Evolutionary conservation across 1,284 basidiomycete species (phyloP), one percentile per base, ranked within the genome.

Genomic region (Papiliotrema nemorosa): DNA sequence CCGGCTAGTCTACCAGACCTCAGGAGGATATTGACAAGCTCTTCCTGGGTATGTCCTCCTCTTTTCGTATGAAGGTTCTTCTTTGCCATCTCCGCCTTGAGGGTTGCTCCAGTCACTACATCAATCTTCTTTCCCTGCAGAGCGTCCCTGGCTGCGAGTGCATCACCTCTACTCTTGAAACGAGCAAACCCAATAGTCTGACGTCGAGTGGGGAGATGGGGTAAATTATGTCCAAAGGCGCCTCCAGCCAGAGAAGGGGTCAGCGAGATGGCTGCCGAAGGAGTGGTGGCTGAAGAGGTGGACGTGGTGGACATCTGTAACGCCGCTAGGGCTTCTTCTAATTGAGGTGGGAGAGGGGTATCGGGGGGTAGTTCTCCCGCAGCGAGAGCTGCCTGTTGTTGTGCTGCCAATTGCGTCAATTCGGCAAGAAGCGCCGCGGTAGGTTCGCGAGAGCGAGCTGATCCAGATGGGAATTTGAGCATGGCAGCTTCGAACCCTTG

Each of bases 61-160:
- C 90, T 80, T 76, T 92, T 93, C 21, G 91, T 96, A 70, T 98
- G 94, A 40, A 98, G 74, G 68, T 98, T 97, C 82, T 98, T 98
- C 83, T 98, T 98, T 34, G 94, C 94, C 90, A 98, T 97, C 77
- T 98, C 96, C 16, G 94, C 94, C 74, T 97, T 98, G 46, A 98
- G 76, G 1, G 94, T 87, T 6, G 88, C 86, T 9, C 92, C 92
- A 62, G 91, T 91, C 70, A 97, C 88, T n/a, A 88, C 83, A 67
- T 97, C 94, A 29, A 98, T 88, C 48, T 90, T 83, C 46, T 88
- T 82, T 2, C 94, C 93, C 70, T 96, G 92, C 6, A 98, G 78
- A 5, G 85, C 80, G 66, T 98, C 94, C 25, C 89, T 81, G 9
- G 96, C 94, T 13, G 85, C 84, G 0, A 97, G 72, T 0, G 94